Base-by-base conservation (phyloP, 2,329 filamentous ascomycete species). In the Ophiocordyceps robertsii region DNA sequence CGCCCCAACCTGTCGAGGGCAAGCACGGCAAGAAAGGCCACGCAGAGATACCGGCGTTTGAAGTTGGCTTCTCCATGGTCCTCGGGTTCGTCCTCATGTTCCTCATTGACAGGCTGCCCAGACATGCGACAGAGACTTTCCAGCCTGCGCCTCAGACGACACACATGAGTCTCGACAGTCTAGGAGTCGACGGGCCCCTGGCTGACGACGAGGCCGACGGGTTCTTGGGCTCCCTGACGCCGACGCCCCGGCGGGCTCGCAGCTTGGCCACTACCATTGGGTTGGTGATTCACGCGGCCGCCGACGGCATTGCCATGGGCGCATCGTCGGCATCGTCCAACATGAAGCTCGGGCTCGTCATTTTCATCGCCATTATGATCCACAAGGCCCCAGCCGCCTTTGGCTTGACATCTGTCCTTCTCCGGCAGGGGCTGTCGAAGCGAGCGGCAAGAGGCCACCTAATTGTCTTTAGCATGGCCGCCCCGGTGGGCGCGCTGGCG, bases 361-460 rank as follows among this genome's bases (percentile, higher is more conserved):
- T 98, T 33, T 98, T 98, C 60, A 64, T 95, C 35, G 92, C 92
- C 11, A 92, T 98, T 51, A 93, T 98, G 84, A 77, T 96, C 6
- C 92, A 98, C 63, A 98, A 96, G 65, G 90, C 88, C 1, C 90
- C 89, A 0, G 92, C 92, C 2, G 89, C 92, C 0, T 98, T 98
- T 65, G 92, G 92, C 0, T 67, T 98, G 39, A 96, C 90, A 0
- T 89, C 88, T 1, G 77, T 95, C 2, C 66, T 98, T 38, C 69
- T 98, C 38, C 93, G 90, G 60, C 88, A 95, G 57, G 92, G 92
- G 0, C 68, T 96, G 1, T 87, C 84, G 12, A 96, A 93, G 61
- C 79, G 90, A 37, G 81, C 80, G 10, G 86, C 88, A 1, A 72
- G 90, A 44, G 82, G 81, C 0, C 92, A 96, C 61, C 68, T 98